Percentiles rank a stretch among this genome's conserved stretches.
phyloP scores from a whole-genome alignment of 495 filamentous ascomycete genomes.

The Pyronema domesticum region DNA sequence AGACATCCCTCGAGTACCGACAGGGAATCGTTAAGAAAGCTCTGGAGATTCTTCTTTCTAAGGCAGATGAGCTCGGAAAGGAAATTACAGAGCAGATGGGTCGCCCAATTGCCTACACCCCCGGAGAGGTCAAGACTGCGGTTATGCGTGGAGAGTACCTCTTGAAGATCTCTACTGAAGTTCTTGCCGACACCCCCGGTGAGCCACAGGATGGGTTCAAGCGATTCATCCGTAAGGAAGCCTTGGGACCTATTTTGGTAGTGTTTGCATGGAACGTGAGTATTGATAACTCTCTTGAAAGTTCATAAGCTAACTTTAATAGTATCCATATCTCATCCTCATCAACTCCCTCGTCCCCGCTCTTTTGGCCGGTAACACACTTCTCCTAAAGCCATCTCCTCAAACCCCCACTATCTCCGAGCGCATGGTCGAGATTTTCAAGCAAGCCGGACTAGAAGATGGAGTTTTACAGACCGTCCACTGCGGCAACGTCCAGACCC shows the following conservation, averaged over 20 bases:
- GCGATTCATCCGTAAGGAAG: conserved; percentile 69
- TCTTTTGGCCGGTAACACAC: conserved; percentile 66
- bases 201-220: conserved; percentile 73
- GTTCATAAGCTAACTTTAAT: not conserved
- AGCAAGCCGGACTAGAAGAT: conserved; percentile 55
- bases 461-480: conserved; percentile 82
- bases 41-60: conserved; percentile 44
- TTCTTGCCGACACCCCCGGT: conserved; percentile 53
- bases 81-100: conserved; percentile 93
- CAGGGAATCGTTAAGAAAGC: conserved; percentile 64
- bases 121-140: conserved; percentile 65
- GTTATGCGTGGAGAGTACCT: conserved; percentile 65
- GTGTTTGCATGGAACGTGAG: conserved; percentile 91
- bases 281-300: conserved; percentile 6
- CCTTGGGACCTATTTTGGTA: conserved; percentile 66
- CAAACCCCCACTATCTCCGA: conserved; percentile 85
- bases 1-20: conserved; percentile 45
- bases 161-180: conserved; percentile 57
- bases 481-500: conserved; percentile 49
- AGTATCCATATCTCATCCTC: conserved; percentile 87
- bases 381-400: conserved; percentile 83
- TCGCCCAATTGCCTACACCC: conserved; percentile 67
- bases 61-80: conserved; percentile 59
- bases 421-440: conserved; percentile 56
- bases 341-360: conserved; percentile 83